Conservation (phyloP, 257 asterid species). For the Jacaranda copaia region DNA sequence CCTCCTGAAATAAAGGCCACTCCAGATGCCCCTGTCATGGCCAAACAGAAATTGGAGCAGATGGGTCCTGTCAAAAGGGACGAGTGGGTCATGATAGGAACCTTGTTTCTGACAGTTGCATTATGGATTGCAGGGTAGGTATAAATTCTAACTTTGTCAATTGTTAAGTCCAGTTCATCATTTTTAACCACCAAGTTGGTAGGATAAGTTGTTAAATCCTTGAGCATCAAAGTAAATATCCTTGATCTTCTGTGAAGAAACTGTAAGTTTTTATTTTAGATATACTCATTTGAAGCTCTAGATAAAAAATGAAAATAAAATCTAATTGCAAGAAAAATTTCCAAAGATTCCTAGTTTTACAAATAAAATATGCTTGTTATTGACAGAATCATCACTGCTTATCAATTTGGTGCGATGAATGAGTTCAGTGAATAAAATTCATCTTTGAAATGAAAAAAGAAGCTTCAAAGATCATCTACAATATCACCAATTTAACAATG, state of each 20-base stretch:
- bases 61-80: constrained; percentile 79
- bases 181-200: not conserved
- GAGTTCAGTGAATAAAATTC: not conserved
- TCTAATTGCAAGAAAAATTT: too few species aligned
- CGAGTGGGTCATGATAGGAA: constrained; percentile 80
- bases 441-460: not conserved
- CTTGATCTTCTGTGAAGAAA: not conserved
- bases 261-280: not conserved
- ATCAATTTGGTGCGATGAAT: not conserved
- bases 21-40: constrained; percentile 79
- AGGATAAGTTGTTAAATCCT: not conserved
- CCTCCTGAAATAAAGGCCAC: constrained; percentile 80
- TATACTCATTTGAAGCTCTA: not conserved
- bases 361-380: not conserved
- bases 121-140: constrained; percentile 84
- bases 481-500: not conserved
- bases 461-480: too few species aligned
- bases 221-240: not conserved
- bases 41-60: constrained; percentile 60
- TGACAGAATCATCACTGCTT: not conserved
- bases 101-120: constrained; percentile 66
- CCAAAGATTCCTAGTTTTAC: not conserved
- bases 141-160: not conserved
- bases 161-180: not conserved
- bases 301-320: too few species aligned